phyloP scores from a whole-genome alignment of 495 filamentous ascomycete species.

The Sphaerosporella brunnea region DNA sequence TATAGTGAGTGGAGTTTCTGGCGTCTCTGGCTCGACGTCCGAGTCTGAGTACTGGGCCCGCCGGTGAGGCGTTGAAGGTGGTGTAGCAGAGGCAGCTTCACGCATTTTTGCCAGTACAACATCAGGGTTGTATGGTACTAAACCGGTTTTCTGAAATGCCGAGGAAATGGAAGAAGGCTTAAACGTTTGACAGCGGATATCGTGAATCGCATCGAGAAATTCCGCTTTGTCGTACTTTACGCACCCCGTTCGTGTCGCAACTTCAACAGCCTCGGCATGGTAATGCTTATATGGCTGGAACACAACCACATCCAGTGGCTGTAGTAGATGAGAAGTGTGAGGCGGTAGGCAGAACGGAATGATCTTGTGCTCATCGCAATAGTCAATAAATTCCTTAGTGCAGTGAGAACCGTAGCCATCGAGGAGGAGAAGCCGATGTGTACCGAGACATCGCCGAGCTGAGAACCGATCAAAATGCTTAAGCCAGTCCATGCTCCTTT shows the following conservation, averaged over 20 bases:
- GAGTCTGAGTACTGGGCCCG: not conserved
- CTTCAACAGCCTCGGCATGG: slow-evolving; percentile 13
- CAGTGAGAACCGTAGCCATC: slow-evolving; percentile 9
- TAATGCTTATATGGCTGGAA: slow-evolving; percentile 20
- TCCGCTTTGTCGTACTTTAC: slow-evolving; percentile 16
- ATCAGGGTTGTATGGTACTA: slow-evolving; percentile 11
- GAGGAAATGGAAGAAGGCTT: slow-evolving; percentile 5
- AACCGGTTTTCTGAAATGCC: slow-evolving; percentile 1
- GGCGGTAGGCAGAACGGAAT: not conserved
- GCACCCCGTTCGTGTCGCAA: slow-evolving; percentile 5
- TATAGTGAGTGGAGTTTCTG: not conserved
- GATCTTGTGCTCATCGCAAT: slow-evolving; percentile 11
- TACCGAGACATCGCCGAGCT: not conserved
- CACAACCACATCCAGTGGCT: slow-evolving; percentile 11
- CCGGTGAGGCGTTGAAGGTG: not conserved
- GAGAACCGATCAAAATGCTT: slow-evolving; percentile 9
- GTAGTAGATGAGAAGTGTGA: not conserved
- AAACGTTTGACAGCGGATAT: slow-evolving; percentile 7
- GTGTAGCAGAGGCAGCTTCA: not conserved
- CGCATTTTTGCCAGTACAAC: slow-evolving; percentile 5
- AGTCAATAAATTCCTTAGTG: slow-evolving; percentile 10
- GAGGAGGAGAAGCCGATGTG: slow-evolving; percentile 6
- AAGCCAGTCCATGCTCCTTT: slow-evolving; percentile 3
- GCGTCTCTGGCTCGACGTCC: not conserved
- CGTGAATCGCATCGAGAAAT: slow-evolving; percentile 11